phyloP scores from a whole-genome alignment of 2,329 filamentous ascomycete genomes.

The Fusarium oxysporum region DNA sequence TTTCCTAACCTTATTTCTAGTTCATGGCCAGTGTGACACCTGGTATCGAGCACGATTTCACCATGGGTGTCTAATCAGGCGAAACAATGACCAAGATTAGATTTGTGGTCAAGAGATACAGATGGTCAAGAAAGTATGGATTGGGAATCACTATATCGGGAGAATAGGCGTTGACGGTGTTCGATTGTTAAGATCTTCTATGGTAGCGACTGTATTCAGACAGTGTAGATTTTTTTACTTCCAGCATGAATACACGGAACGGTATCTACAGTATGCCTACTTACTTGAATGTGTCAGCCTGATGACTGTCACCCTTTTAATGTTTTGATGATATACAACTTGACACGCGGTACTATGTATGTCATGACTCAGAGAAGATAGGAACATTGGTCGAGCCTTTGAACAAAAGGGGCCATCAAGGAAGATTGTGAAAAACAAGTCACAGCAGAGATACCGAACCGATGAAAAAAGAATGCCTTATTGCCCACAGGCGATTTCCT shows the following conservation, averaged over 20 bases:
- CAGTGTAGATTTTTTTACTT: slow-evolving; percentile 27
- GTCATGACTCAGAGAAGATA: not conserved
- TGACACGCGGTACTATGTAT: too few relatives aligned
- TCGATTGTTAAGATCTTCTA: slow-evolving; percentile 13
- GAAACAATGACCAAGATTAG: not conserved
- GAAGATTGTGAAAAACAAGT: not conserved
- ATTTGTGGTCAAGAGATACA: not conserved
- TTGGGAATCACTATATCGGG: slow-evolving; percentile 15
- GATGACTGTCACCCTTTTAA: not conserved
- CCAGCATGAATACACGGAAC: slow-evolving; percentile 12
- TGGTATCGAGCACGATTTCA: slow-evolving; percentile 68
- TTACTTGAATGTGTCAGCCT: not conserved
- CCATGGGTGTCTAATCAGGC: slow-evolving; percentile 40
- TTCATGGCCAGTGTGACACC: slow-evolving; percentile 92
- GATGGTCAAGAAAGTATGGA: not conserved
- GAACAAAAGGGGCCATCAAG: not conserved
- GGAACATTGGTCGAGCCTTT: not conserved
- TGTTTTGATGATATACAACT: not conserved
- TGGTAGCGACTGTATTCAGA: not conserved
- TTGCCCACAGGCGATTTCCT: not conserved
- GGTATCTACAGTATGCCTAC: not conserved
- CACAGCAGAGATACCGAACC: not conserved
- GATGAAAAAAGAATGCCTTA: not conserved
- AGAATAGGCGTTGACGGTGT: slow-evolving; percentile 39
- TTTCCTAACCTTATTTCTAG: slow-evolving; percentile 47